Evolutionary conservation across 2,329 filamentous ascomycete genomes (phyloP), one percentile per base, ranked within the genome.

Genomic region (Curvularia eragrostidis): DNA sequence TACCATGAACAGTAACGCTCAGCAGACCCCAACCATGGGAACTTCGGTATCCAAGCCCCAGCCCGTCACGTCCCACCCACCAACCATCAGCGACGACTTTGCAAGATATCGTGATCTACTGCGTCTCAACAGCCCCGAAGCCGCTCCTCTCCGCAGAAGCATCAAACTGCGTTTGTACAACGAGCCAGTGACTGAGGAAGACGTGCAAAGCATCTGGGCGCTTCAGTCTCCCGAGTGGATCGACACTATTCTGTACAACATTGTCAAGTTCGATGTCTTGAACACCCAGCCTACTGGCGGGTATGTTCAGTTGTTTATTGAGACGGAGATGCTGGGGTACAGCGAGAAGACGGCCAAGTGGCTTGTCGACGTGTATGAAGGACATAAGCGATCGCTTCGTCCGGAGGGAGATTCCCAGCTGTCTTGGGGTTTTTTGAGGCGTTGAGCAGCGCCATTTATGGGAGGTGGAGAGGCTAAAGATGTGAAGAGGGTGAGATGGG

Each of bases 201-300:
- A 57, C 6, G 49, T 60, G 5, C 41, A 61, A 30, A 43, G 5
- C 5, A 36, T 61, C 15, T 61, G 58, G 58, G 8, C 36, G 9
- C 18, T 48, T 7, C 10, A 46, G 4, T 49, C 19, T 13, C 38
- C 23, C 6, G 41, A 26, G 0, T 52, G 42, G 58, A 34, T 61
- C 23, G 36, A 57, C 30, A 47, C 48, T 3, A 6, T 61, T 6
- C 2, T 57, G 12, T 28, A 39, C 47, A 57, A 57, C 28, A 30
- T 54, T 32, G 54, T 47, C 24, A 44, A n/a, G 9, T 57, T 61
- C 23, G 15, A 52, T 9, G 30, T 61, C 1, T 41, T 61, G 26
- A 41, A 38, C 7, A 44, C 5, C 3, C 46, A 54, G 44, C 58
- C 54, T 8, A 10, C 26, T 0, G 58, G 58, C 12, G 54, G 54